Base-by-base conservation (phyloP, 768 basidiomycete genomes). In the Galerina sulciceps region DNA sequence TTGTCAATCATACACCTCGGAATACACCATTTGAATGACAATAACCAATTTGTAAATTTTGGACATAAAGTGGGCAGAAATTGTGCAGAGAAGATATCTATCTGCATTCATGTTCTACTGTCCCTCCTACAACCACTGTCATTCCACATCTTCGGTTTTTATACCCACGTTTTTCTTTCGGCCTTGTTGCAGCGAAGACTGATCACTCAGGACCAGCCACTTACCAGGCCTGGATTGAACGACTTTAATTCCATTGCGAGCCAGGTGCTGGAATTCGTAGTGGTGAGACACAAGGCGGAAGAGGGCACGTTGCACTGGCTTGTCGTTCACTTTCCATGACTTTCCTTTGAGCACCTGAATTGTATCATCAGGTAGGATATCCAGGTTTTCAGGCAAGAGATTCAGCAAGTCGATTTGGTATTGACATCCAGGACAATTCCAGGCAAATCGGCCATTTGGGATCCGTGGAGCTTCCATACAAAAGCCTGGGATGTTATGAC, bases 391-490 rank as follows among this genome's bases (percentile, higher is more conserved):
- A 13, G 72, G 68, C 4, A 70, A 70, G 35, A 80, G 70, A 34
- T 77, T 57, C 35, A 82, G 69, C 11, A 89, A 61, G 67, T 88
- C 76, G 49, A 88, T 78, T 0, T 61, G 45, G 58, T 81, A 76
- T 5, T 57, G 18, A 68, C 87, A 89, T 6, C 58, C 65, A 43
- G 80, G 78, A 62, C 87, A 89, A 60, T 71, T 68, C 87, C 87
- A 89, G 18, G 72, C 73, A 58, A 84, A 77, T 26, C 79, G 71
- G 2, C 77, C 77, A 6, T 69, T 68, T 9, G 75, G 77, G 38
- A 85, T 70, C 0, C 61, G 56, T 6, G 85, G 85, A 0, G 71
- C 67, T 9, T 65, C 47, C 37, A 67, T 70, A 47, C 77, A 67
- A 48, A 72, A 71, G 38, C 64, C 61, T 3, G 82, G 84, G 45